Base-by-base conservation (phyloP, 352 stramenopile genomes). In the Phytopythium chamaehyphon region DNA sequence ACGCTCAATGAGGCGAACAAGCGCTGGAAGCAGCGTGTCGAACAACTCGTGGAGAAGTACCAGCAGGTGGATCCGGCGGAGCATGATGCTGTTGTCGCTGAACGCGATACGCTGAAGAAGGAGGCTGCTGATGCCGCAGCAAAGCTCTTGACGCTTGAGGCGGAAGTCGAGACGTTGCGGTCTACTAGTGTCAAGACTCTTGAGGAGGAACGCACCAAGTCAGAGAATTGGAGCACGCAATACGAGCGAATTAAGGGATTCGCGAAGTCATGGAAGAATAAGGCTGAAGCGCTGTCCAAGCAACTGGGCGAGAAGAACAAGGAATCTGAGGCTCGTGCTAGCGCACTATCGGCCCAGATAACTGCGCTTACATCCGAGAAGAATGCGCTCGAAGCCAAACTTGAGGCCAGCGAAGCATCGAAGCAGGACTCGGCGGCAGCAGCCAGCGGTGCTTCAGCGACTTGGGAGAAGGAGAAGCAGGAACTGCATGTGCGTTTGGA, bases 1-100 rank as follows among this genome's bases (percentile, higher is more conserved):
- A 73, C 69, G 23, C 56, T 90, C 0, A 76, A 65, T 9, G 70
- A 85, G 24, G 71, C 76, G 14, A 90, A 88, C 62, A 83, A 76
- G 55, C 67, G 75, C 28, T 92, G 82, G 82, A 92, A 92, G 54
- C 61, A 78, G 37, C 79, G 82, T 10, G 78, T 92, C n/a, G 75
- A 90, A 43, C 82, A 90, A 52, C 28, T 92, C 50, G 77, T 90
- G 18, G 82, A 92, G 48, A 92, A 92, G 57, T 90, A 90, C 43
- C 79, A 92, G 47, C 82, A 92, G 50, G 52, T 92, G 37, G 82
- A 92, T 37, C 82, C 82, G 1, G 76, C 57, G 1, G 82, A 90
- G 50, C 64, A 88, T 46, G 82, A 89, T 36, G 82, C 83, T 57
- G 65, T 92, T 10, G 71, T 80, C 26, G 57, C 64, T 9, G 82